Conservation (phyloP, 2,329 filamentous ascomycete species). For the Talaromyces piceae region DNA sequence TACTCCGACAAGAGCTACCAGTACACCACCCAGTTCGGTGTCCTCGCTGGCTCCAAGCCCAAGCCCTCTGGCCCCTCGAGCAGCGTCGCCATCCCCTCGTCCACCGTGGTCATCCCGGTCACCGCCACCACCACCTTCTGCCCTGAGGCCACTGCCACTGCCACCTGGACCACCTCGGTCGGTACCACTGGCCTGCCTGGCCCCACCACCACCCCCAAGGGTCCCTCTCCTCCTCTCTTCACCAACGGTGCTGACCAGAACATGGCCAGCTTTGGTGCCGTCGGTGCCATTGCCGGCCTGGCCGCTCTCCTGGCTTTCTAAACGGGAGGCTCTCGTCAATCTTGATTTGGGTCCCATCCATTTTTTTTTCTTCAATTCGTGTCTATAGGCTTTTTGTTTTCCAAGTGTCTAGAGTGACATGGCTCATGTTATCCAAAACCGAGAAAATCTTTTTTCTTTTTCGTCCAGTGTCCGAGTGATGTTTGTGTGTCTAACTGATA, state of each 20-base stretch:
- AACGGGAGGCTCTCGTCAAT: conserved; percentile 7
- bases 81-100: conserved; percentile 7
- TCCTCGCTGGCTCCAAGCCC: conserved; percentile 24
- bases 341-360: background rate
- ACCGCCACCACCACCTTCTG: conserved; percentile 1
- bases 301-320: conserved; percentile 30
- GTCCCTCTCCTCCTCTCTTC: conserved; percentile 17
- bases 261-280: conserved; percentile 27
- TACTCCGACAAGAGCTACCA: conserved; percentile 55
- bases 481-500: background rate
- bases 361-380: conserved; percentile 6
- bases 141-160: background rate
- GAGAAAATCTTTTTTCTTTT: background rate
- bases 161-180: conserved; percentile 13
- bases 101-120: conserved; percentile 6
- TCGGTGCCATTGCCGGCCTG: conserved; percentile 27
- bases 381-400: background rate
- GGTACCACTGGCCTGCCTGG: conserved; percentile 12
- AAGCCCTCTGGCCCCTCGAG: conserved; percentile 16
- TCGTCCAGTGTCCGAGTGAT: background rate
- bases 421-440: too few relatives aligned
- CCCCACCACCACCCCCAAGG: conserved; percentile 9
- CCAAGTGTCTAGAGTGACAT: background rate
- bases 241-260: conserved; percentile 29
- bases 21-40: conserved; percentile 56